Evolutionary conservation across 2,329 filamentous ascomycete species (phyloP), one percentile per base, ranked within the genome.

Genomic region (Orbilia brochopaga): DNA sequence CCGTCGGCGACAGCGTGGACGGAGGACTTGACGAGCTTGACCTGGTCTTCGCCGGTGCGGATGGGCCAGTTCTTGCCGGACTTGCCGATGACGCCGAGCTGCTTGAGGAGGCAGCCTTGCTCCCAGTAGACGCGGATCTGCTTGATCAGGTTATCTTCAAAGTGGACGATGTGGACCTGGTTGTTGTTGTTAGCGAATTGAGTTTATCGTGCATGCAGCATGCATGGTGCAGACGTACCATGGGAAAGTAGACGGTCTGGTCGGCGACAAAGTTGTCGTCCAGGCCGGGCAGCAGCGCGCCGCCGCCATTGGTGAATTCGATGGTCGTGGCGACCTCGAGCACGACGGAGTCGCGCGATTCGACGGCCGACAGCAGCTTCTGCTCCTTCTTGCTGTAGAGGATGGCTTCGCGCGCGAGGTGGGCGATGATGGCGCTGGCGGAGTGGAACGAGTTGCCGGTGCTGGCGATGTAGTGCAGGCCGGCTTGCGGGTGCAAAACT

Each of bases 111-210:
- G 60, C 91, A 89, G 73, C 88, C 92, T 80, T 99, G 94, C 79
- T 99, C 94, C 94, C 94, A 99, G 79, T 89, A 91, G 76, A 93
- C 86, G 76, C 93, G 90, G 74, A 97, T 90, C 79, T 94, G 91
- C 69, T 85, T 80, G 78, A 99, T 97, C 81, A 91, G 92, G 79
- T 87, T 86, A 52, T 88, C 80, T 79, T 95, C 86, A 80, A 97
- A 96, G 66, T 87, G 86, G 75, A 99, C 92, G 74, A 97, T 88
- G 82, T 99, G 94, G 76, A 88, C 85, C 91, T 94, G 79, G 27
- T 8, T 4, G 27, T 8, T 32, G 27, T 32, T 8, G 27, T 32
- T 32, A 32, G 27, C 27, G 27, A 32, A 32, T n/a, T n/a, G n/a
- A n/a, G n/a, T n/a, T n/a, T n/a, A n/a, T n/a, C 70, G 30, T 57